These are phyloP conservation scores for Favolaschia claudopus DNA, from an alignment of 768 basidiomycete species.

Conservation along the genomic window DNA sequence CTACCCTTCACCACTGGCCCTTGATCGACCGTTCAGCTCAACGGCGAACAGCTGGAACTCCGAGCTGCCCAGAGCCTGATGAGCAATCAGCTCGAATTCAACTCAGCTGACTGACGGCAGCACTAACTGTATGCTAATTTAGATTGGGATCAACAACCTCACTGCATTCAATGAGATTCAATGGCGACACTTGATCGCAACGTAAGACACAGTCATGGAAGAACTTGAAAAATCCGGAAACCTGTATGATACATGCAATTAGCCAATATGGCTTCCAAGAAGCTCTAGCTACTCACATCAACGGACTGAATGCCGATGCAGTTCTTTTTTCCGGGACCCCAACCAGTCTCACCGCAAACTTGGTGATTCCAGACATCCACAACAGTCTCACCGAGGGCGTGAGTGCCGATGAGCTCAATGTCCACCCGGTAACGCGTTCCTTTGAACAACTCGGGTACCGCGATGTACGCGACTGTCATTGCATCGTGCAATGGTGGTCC, in stretches of 20 bases:
- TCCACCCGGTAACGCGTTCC: slow-evolving; percentile 76
- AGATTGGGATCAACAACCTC: no score
- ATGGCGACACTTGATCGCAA: slow-evolving; percentile 67
- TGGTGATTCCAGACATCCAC: slow-evolving; percentile 79
- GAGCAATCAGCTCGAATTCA: no score
- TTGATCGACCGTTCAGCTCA: no score
- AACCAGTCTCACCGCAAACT: slow-evolving; percentile 63
- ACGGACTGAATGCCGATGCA: slow-evolving; percentile 73
- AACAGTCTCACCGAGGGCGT: slow-evolving; percentile 79
- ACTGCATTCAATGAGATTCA: no score
- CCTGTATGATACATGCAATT: slow-evolving; percentile 55
- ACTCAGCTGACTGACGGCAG: no score
- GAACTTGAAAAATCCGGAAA: slow-evolving; percentile 68
- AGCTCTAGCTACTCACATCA: slow-evolving; percentile 58
- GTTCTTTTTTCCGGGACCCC: slow-evolving; percentile 80
- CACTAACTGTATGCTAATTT: no score
- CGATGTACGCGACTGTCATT: slow-evolving; percentile 80
- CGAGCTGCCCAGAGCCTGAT: no score
- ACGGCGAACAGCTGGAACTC: no score
- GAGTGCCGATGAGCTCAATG: slow-evolving; percentile 71
- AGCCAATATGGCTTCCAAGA: neutral
- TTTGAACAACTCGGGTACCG: slow-evolving; percentile 69
- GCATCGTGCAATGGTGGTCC: slow-evolving; percentile 92
- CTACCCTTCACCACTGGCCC: no score
- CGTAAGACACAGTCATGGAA: slow-evolving; percentile 65